These are phyloP conservation scores for Lactarius hatsudake DNA, from an alignment of 768 basidiomycete genomes.

Conservation along the genomic window DNA sequence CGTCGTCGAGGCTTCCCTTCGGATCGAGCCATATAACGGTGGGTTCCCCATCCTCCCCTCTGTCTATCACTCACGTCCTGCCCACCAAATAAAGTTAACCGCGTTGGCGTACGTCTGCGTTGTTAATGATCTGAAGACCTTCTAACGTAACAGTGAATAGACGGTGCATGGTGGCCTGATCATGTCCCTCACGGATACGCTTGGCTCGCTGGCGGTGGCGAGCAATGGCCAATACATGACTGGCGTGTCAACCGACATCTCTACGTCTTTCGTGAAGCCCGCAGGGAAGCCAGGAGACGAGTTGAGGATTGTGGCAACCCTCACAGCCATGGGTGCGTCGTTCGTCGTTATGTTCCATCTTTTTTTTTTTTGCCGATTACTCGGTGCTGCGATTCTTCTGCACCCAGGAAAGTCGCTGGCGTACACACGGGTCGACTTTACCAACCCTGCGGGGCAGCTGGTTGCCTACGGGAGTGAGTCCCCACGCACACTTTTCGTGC, in stretches of 20 bases:
- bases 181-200: conserved; percentile 77
- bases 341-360: background rate
- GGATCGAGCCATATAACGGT: conserved; percentile 76
- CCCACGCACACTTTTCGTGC: background rate
- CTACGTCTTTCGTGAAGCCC: conserved; percentile 71
- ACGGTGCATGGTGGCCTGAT: conserved; percentile 80
- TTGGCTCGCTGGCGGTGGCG: conserved; percentile 82
- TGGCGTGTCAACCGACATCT: conserved; percentile 82
- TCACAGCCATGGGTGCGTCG: conserved; percentile 65
- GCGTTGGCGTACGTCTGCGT: conserved; percentile 59
- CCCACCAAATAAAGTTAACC: conserved; percentile 54
- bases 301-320: conserved; percentile 57
- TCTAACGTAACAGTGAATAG: conserved; percentile 29
- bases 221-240: conserved; percentile 84
- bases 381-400: background rate
- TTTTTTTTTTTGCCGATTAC: background rate
- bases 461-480: conserved; percentile 79
- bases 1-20: conserved; percentile 62
- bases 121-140: conserved; percentile 29
- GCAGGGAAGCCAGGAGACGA: conserved; percentile 70
- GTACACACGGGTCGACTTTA: conserved; percentile 80
- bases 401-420: conserved; percentile 69
- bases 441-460: conserved; percentile 56
- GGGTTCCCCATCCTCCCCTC: conserved; percentile 28
- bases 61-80: background rate